These are phyloP conservation scores for Penicillium arizonense DNA, from an alignment of 495 filamentous ascomycete species.

Conservation along the genomic window DNA sequence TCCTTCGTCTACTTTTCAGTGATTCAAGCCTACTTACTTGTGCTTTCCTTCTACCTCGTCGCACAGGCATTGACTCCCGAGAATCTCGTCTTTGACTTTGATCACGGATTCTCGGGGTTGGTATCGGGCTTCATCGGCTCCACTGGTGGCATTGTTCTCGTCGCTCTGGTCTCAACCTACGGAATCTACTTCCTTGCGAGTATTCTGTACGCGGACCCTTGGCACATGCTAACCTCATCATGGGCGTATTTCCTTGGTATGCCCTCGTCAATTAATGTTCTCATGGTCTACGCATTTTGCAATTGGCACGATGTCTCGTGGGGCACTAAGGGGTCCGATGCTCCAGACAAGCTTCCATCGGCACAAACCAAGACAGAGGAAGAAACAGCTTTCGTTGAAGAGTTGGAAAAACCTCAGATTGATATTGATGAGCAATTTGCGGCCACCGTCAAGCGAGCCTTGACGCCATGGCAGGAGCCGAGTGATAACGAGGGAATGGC, in stretches of 20 bases:
- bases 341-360: constrained; percentile 85
- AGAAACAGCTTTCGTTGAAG: constrained; percentile 83
- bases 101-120: constrained; percentile 45
- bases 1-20: constrained; percentile 83
- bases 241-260: constrained; percentile 55
- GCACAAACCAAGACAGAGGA: constrained; percentile 75
- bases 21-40: constrained; percentile 82
- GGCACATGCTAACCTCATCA: constrained; percentile 99
- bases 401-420: constrained; percentile 88
- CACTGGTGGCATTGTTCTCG: constrained; percentile 69
- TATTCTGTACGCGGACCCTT: constrained; percentile 94
- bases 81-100: constrained; percentile 48
- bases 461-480: constrained; percentile 69
- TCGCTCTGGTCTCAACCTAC: constrained; percentile 89
- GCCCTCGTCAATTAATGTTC: constrained; percentile 85
- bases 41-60: constrained; percentile 84
- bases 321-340: constrained; percentile 98
- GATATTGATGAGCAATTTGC: constrained; percentile 97
- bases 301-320: constrained; percentile 99
- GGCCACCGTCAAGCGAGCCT: constrained; percentile 84
- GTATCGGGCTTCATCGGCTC: constrained; percentile 73
- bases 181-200: constrained; percentile 94
- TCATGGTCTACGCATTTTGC: constrained; percentile 97
- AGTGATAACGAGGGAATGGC: constrained; percentile 69
- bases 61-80: constrained; percentile 65